A percentile compares a stretch with the other conserved stretches of the same genome.
Evolutionary conservation across 2,329 filamentous ascomycete species (phyloP).

Genomic region (Neospermospora avenae): DNA sequence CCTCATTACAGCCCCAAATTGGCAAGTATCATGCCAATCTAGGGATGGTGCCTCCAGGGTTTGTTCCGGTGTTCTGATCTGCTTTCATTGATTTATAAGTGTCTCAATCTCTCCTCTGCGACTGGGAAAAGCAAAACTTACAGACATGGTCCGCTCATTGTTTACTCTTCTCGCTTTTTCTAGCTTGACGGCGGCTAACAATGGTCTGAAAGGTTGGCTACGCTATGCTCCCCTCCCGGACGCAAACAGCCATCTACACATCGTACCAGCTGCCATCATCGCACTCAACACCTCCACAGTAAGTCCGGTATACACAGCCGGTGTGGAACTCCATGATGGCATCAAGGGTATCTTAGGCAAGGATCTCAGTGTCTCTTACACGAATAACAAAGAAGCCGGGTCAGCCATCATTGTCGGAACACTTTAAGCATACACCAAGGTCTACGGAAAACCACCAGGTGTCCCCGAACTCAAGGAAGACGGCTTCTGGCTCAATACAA

Average conservation of each 20-base stretch:
- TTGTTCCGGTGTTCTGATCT: too few relatives aligned
- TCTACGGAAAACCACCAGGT: constrained; percentile 36
- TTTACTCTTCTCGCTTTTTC: neutral
- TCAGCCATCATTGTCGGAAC: constrained; percentile 48
- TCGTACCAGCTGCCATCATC: constrained; percentile 46
- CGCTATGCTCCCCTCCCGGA: constrained; percentile 55
- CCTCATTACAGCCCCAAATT: too few relatives aligned
- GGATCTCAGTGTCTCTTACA: constrained; percentile 36
- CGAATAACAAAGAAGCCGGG: constrained; percentile 20
- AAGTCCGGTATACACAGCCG: constrained; percentile 58
- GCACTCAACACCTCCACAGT: constrained; percentile 50
- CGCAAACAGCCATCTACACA: constrained; percentile 38
- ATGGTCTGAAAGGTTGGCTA: constrained; percentile 60
- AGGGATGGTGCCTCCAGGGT: too few relatives aligned
- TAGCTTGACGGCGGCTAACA: constrained; percentile 45
- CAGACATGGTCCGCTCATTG: neutral
- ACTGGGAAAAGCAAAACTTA: neutral
- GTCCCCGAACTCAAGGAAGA: constrained; percentile 47
- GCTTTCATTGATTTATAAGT: too few relatives aligned
- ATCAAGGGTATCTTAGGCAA: constrained; percentile 55
- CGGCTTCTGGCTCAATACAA: constrained; percentile 58
- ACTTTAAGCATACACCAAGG: constrained; percentile 40
- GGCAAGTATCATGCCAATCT: too few relatives aligned
- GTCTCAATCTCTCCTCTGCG: neutral
- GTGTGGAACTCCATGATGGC: constrained; percentile 55